Percentiles rank a stretch among this genome's conserved stretches.
These are phyloP conservation scores for Pseudonectria buxi DNA, from an alignment of 2,329 filamentous ascomycete genomes.

Conservation along the genomic window DNA sequence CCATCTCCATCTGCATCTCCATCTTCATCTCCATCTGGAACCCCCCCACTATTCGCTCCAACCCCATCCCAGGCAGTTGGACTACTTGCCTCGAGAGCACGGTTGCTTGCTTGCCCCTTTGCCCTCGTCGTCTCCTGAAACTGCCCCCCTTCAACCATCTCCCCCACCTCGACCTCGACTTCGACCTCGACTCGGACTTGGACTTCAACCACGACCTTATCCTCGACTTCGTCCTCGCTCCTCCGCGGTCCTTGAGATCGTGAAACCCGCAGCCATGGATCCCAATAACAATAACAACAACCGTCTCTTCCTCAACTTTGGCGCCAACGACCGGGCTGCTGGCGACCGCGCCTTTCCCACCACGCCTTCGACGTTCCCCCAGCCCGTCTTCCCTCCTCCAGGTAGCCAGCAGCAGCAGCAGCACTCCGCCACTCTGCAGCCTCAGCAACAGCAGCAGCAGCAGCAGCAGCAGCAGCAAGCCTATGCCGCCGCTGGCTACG, in stretches of 20 bases:
- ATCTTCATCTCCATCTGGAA: too few relatives aligned
- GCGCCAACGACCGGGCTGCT: conserved; percentile 57
- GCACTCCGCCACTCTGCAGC: conserved; percentile 7
- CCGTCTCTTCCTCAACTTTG: conserved; percentile 60
- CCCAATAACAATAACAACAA: conserved; percentile 55
- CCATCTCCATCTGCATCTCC: too few relatives aligned
- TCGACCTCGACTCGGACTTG: too few relatives aligned
- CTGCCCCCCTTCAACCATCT: too few relatives aligned
- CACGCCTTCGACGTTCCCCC: conserved; percentile 92
- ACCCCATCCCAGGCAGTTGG: too few relatives aligned
- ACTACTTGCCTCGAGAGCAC: too few relatives aligned
- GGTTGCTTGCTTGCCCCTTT: too few relatives aligned
- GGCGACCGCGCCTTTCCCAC: conserved; percentile 69
- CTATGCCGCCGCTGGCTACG: conserved; percentile 39
- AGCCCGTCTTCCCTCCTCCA: conserved; percentile 67
- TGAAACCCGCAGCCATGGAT: conserved; percentile 37
- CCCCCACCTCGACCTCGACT: too few relatives aligned
- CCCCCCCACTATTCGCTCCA: too few relatives aligned
- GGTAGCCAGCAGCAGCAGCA: conserved; percentile 16
- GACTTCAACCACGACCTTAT: too few relatives aligned
- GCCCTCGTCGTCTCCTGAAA: too few relatives aligned
- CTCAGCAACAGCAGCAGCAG: conserved; percentile 35
- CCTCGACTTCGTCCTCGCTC: too few relatives aligned
- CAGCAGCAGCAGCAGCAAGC: conserved; percentile 38
- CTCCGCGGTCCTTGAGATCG: conserved; percentile 1